These are phyloP conservation scores for Dryas integrifolia DNA, from an alignment of 331 rosid species.

Conservation along the genomic window DNA sequence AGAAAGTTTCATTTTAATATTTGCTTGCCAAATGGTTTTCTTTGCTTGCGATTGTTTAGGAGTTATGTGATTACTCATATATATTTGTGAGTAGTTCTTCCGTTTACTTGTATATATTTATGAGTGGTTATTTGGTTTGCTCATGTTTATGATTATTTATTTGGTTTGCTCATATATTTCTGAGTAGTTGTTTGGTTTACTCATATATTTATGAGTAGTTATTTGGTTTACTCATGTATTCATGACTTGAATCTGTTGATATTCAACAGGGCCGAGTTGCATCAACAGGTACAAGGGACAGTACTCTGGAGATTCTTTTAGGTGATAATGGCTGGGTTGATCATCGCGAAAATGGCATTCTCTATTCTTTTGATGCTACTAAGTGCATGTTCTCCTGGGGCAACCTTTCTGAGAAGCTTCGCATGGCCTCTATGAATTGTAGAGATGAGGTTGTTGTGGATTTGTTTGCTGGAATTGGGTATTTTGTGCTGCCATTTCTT, in stretches of 20 bases:
- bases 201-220: background rate
- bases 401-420: slow-evolving; percentile 85
- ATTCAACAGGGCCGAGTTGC: slow-evolving; percentile 73
- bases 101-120: background rate
- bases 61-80: too few species aligned
- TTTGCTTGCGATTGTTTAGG: too few species aligned
- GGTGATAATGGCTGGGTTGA: slow-evolving; percentile 92
- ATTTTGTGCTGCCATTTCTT: slow-evolving; percentile 89
- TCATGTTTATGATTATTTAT: background rate
- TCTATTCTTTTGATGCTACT: slow-evolving; percentile 79
- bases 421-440: slow-evolving; percentile 71
- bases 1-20: too few species aligned
- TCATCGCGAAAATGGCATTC: slow-evolving; percentile 83
- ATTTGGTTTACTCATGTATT: background rate
- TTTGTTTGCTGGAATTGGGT: slow-evolving; percentile 90
- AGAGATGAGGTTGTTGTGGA: slow-evolving; percentile 72
- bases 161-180: background rate
- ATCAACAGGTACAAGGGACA: slow-evolving; percentile 84
- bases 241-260: slow-evolving; percentile 27
- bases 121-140: background rate
- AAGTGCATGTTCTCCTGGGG: slow-evolving; percentile 99
- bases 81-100: too few species aligned
- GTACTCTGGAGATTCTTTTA: slow-evolving; percentile 75
- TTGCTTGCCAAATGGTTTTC: too few species aligned
- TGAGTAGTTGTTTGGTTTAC: background rate